Base-by-base conservation (phyloP, 2,329 filamentous ascomycete genomes). In the Sporothrix globosa region DNA sequence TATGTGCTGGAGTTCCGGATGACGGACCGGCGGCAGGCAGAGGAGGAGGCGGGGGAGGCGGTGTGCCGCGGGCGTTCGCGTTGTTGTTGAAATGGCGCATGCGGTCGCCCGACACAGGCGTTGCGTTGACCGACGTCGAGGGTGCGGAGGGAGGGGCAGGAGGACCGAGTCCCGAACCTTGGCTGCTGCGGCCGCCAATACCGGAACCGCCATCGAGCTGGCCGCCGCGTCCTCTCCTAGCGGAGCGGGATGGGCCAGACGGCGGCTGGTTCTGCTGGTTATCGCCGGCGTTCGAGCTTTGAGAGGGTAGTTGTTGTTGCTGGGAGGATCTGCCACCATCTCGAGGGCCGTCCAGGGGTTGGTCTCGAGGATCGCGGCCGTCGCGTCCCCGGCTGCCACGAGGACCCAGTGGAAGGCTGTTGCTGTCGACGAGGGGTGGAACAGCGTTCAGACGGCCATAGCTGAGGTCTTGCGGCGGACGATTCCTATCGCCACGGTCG, bases 381-480 rank as follows among this genome's bases (percentile, higher is more conserved):
- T 75, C 76, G 66, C 78, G 77, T 4, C 84, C 81, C 58, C 82
- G 84, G 73, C 82, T 58, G 65, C 50, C 85, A 67, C 84, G 83
- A 19, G 87, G 87, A 1, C 86, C 88, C n/a, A 84, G 84, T 3
- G 87, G 87, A 53, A 85, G 21, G 30, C 54, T 58, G 24, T 66
- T 70, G 63, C 39, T 81, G 78, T 77, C 82, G 39, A 76, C 75
- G 44, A 82, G 77, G 30, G 82, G 81, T 65, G 83, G 81, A 66
- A 85, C 82, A 1, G 84, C 80, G 72, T 87, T 89, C 63, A 90
- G 81, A 2, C 88, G 86, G 39, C 88, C 88, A 74, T 90, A 90
- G 70, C 86, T 88, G 19, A 86, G 85, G 76, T 90, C 88, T 73
- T 88, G 84, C 39, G 72, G 86, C 84, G 69, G 44, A 17, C 66